Base-by-base conservation (phyloP, 1,284 basidiomycete species). In the Inonotus hispidus region DNA sequence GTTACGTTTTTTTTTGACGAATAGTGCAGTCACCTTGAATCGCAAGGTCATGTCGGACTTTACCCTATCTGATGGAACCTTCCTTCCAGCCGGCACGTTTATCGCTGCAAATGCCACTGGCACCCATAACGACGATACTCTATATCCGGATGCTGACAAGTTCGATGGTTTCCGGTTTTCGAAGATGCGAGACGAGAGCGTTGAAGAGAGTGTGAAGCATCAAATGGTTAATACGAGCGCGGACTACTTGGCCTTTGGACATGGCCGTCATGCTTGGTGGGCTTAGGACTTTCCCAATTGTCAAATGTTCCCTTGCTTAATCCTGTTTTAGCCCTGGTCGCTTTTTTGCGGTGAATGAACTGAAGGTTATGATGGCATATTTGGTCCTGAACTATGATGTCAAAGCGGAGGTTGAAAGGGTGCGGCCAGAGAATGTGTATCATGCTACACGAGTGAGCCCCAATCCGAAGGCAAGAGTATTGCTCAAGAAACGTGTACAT, bases 1-100 rank as follows among this genome's bases (percentile, higher is more conserved):
- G 1, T 10, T 1, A 23, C 25, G 14, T 25, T 14, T 21, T 49
- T 25, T 25, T 14, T 21, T 49, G 11, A 29, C 2, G 39, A 35
- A 35, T 37, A 11, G 7, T 56, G 2, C 29, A 78, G 76, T 72
- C 29, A 58, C 53, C 19, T 66, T 75, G 60, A 59, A 47, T 1
- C 73, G 78, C 58, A 68, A 68, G 46, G 73, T 72, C 0, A 46
- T 77, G 55, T 69, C 73, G 50, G 72, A 74, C 21, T 75, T 71
- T 64, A 75, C 72, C 0, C 75, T 79, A 63, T 73, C 75, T 0
- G 73, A 80, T 57, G 79, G 78, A 3, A 72, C 72, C 1, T 68
- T 70, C 29, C 61, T 81, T 7, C 79, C 78, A 2, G 66, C 71
- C 21, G 77, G 78, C 6, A 64, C 71, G 2, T 53, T 67, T 23